Base-by-base conservation (phyloP, 106 monocot genomes). In the Platanthera zijinensis region DNA sequence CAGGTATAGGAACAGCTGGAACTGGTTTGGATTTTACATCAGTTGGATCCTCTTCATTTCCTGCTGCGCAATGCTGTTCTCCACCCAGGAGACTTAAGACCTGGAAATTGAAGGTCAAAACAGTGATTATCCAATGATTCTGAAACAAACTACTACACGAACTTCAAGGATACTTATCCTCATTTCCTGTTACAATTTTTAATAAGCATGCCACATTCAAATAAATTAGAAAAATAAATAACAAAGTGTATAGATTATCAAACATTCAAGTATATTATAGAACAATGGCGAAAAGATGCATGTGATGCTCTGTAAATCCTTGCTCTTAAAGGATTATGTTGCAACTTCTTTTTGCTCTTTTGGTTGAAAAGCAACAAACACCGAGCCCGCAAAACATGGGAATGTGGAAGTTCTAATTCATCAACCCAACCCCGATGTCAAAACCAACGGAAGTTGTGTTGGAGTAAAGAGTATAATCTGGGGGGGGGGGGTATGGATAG, bases 21-120 rank as follows among this genome's bases (percentile, higher is more conserved):
- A 72, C 72, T 59, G 76, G 50, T 48, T 48, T 72, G 48, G 68
- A 30, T 77, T 80, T 85, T 83, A 74, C 76, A 76, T 77, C 79
- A 46, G 90, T 80, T 21, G 74, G 51, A 10, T 86, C 88, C 18
- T 28, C 78, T 32, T 75, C 64, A 57, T 80, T 75, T 61, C 64
- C 83, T 77, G 57, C 71, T 69, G 75, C 80, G 53, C 78, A 81
- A 81, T 51, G 50, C 30, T 77, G 83, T 15, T 91, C 90, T 14
- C 86, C 91, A 79, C 84, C 81, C 11, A 96, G 73, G 80, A 93
- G 87, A 83, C 15, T 85, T 74, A 93, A 72, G 49, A 96, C 96
- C 96, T 96, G 76, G 67, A 62, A 6, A 76, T 64, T 18, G 51
- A 73, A 80, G 80, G 3, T 9, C 69, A 82, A n/a, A 17, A 72